Evolutionary conservation across 2,329 filamentous ascomycete species (phyloP), one percentile per base, ranked within the genome.

Genomic region (Ilyonectria robusta): DNA sequence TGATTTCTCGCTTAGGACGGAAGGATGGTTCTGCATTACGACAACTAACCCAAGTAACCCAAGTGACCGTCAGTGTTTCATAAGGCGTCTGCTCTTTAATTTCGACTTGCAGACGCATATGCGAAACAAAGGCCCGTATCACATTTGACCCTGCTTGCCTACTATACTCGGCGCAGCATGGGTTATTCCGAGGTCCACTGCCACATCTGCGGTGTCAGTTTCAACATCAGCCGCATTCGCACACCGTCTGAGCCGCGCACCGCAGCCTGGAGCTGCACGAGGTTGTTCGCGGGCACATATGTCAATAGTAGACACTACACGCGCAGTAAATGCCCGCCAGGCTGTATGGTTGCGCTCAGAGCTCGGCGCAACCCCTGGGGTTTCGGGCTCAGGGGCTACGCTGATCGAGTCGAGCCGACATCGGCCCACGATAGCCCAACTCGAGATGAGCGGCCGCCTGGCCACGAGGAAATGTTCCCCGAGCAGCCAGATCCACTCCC

Each of bases 191-290:
- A 76, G 46, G 35, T 72, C 2, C 35, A 66, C n/a, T 77, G 75
- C 65, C 72, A 76, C 9, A 65, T 77, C 13, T 77, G 75, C 42
- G 72, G 72, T 31, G 75, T 78, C n/a, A 75, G 72, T n/a, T 78
- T 75, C 65, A 76, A 75, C 47, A 74, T 78, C 31, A 68, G 65
- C 15, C 75, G 77, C 6, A 61, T 66, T 21, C 71, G 75, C 3
- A 72, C 68, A 5, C 47, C 46, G 1, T 60, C 56, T 2, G 77
- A 78, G 23, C 71, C 72, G 21, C 57, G 62, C 6, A 62, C 59
- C 54, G 69, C 70, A 9, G 71, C 66, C 9, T 73, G 70, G 72
- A 53, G 54, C 3, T 19, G 57, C 5, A 37, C 33, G 1, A 8
- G 26, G 15, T 9, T 57, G 11, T n/a, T 53, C 13, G n/a, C 13